Evolutionary conservation across 2,329 filamentous ascomycete species (phyloP).

Genomic region (Penicillium concentricum): DNA sequence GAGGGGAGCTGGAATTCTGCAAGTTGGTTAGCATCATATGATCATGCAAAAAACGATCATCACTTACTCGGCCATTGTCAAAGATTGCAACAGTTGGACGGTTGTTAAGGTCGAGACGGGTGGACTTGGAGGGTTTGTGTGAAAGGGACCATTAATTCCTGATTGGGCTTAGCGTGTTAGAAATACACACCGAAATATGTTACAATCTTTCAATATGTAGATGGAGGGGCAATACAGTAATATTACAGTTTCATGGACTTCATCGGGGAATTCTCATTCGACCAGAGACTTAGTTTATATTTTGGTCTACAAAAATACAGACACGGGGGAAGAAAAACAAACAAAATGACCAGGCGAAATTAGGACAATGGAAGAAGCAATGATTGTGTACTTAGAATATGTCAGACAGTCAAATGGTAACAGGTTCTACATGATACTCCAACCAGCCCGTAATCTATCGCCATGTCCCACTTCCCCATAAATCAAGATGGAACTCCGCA

Average conservation of each 20-base stretch:
- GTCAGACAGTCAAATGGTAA: background rate
- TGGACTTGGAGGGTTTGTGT: slow-evolving; percentile 25
- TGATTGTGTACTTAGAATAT: background rate
- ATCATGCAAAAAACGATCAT: background rate
- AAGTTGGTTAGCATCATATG: slow-evolving; percentile 18
- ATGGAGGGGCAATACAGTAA: slow-evolving; percentile 22
- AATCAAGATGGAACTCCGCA: slow-evolving; percentile 1
- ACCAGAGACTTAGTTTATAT: background rate
- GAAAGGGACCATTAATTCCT: slow-evolving; percentile 23
- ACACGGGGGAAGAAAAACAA: no score
- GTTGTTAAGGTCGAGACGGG: slow-evolving; percentile 19
- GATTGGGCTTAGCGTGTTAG: slow-evolving; percentile 22
- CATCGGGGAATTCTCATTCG: background rate
- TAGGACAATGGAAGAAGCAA: background rate
- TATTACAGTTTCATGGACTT: slow-evolving; percentile 3
- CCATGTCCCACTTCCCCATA: slow-evolving; percentile 11
- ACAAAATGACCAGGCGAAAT: background rate
- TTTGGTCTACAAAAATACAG: background rate
- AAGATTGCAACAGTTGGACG: slow-evolving; percentile 20
- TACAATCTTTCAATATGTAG: accelerated
- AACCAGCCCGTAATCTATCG: slow-evolving; percentile 1
- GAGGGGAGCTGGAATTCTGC: slow-evolving; percentile 67
- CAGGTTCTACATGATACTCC: background rate
- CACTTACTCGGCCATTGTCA: slow-evolving; percentile 28
- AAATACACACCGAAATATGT: background rate